Base-by-base conservation (phyloP, 108 stramenopile genomes). In the Schizochytrium sp. region DNA sequence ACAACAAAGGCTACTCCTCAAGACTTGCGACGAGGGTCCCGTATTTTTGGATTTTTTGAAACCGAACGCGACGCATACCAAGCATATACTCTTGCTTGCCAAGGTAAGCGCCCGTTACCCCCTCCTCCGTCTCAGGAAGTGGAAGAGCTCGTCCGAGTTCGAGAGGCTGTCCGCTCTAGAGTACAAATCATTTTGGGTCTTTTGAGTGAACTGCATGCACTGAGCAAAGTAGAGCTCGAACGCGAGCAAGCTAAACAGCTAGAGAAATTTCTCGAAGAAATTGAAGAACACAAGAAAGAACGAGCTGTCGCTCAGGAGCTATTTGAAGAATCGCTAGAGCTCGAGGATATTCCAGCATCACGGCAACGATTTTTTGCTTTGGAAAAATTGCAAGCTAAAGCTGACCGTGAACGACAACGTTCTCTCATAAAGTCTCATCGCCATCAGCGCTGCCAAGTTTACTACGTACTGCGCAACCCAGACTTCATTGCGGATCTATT, bases 401-500 rank as follows among this genome's bases (percentile, higher is more conserved):
- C 76, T 10, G 76, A 83, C 28, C 53, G 47, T 38, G 50, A 83
- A 53, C 50, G 53, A 40, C 45, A n/a, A 5, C 47, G 53, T 0
- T 55, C 47, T 0, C 76, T 83, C 47, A 13, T 83, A 10, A 17
- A 40, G 0, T 83, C 76, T 0, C 76, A 83, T 55, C 47, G 53
- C 3, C 47, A 55, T 53, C 50, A 83, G 76, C 76, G 47, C 15
- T 55, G 50, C 13, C 47, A 55, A 10, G 76, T 83, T 47, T 55
- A 83, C 47, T 12, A 50, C 10, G 76, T 83, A n/a, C 28, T 83
- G 5, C 53, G 47, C 12, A 55, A 49, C 3, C 47, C 47, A 40
- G 76, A 83, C 47, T 49, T 83, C 40, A 55, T 83, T 53, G 76
- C 76, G 53, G 76, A 83, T 38, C 47, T 83, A 5, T 83, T 83